phyloP scores from a whole-genome alignment of 2,329 filamentous ascomycete species.

The Pseudocercospora vitis region DNA sequence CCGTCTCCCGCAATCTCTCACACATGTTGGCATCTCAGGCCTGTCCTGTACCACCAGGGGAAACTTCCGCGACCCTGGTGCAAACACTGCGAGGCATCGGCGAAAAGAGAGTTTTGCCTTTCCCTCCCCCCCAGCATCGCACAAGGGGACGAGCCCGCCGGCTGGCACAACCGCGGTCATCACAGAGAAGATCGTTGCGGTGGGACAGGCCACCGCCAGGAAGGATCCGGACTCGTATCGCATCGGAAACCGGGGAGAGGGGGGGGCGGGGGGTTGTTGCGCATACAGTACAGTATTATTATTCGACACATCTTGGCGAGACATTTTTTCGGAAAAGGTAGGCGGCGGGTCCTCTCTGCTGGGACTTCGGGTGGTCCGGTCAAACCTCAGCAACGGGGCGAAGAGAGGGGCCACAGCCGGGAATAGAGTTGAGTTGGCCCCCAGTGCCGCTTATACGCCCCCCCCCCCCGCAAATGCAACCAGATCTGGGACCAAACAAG shows the following conservation, averaged over 20 bases:
- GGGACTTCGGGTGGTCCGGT: neutral
- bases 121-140: neutral
- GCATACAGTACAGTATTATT: neutral
- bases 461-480: conserved; percentile 6
- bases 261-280: no score
- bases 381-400: conserved; percentile 1
- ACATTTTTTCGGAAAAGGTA: neutral
- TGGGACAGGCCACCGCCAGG: no score
- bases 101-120: conserved; percentile 2
- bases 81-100: neutral
- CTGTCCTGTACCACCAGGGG: neutral
- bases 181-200: no score
- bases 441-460: neutral
- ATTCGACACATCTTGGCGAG: neutral
- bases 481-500: conserved; percentile 7
- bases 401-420: neutral
- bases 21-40: neutral
- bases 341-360: neutral
- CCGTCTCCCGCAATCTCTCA: neutral
- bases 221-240: no score
- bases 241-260: no score
- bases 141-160: neutral
- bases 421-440: conserved; percentile 1
- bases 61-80: neutral
- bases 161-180: conserved; percentile 5